Base-by-base conservation (phyloP, 2,329 filamentous ascomycete genomes). In the Metarhizium guizhouense region DNA sequence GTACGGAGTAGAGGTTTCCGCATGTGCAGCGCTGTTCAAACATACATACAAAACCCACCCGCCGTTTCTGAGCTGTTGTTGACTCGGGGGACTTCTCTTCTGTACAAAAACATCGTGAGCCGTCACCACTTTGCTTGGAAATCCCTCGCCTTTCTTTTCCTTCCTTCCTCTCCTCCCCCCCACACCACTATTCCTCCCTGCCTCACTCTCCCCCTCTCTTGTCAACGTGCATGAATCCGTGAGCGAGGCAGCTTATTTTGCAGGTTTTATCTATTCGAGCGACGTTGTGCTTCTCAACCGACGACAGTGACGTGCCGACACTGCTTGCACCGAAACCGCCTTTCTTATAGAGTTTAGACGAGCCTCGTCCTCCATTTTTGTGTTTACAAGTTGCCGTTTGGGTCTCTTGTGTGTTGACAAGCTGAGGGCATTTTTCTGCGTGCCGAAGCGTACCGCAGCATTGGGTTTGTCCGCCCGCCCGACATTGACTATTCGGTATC, bases 21-120 rank as follows among this genome's bases (percentile, higher is more conserved):
- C 16, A 8, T 45, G 40, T 18, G 13, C 40, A 42, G 40, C 40
- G 6, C 6, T 36, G 14, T 6, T 18, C 20, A 32, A 11, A 11
- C 10, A 36, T 36, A 42, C 25, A 25, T 25, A 25, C 25, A 25
- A 25, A 38, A 6, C 49, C 49, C 7, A 5, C 18, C 49, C 38
- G 49, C 38, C n/a, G 7, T 42, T 40, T 42, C 49, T 36, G 49
- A 20, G 20, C 18, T 14, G 30, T 42, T 36, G 49, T 51, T 38
- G 42, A 40, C 38, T 40, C 14, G 38, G 38, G 36, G 10, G 6
- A 16, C 18, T 32, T 14, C 18, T 55, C 58, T 51, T 57, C 58
- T 60, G 58, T 69, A 68, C 65, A 67, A 69, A 66, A 68, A 65
- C 67, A 68, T 65, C 65, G 60, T 62, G 60, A 60, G 57, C 61